These are phyloP conservation scores for Schrenkiella parvula DNA, from an alignment of 345 rosid genomes.

Conservation along the genomic window DNA sequence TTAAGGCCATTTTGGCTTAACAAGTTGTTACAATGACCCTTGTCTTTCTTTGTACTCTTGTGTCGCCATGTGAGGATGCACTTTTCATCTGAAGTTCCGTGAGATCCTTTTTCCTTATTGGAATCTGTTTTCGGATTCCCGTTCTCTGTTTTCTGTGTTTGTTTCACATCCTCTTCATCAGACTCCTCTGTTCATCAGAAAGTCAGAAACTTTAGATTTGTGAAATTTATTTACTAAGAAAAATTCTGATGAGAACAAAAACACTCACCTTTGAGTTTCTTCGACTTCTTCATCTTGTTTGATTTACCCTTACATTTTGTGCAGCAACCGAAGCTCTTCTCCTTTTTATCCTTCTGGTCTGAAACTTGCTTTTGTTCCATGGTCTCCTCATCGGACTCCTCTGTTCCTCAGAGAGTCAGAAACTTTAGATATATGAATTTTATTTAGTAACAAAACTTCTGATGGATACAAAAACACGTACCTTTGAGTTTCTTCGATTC, in stretches of 20 bases:
- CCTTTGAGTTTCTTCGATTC: slow-evolving; percentile 13
- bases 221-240: not conserved
- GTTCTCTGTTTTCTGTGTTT: not conserved
- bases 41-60: slow-evolving; percentile 22
- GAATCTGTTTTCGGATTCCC: slow-evolving; percentile 15
- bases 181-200: slow-evolving; percentile 23
- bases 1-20: not conserved
- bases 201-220: not conserved
- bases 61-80: slow-evolving; percentile 18
- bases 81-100: not conserved
- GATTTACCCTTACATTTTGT: slow-evolving; percentile 14
- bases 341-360: not conserved
- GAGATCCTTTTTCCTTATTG: not conserved
- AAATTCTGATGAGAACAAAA: not conserved
- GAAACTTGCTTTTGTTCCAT: slow-evolving; percentile 5
- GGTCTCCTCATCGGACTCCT: not conserved
- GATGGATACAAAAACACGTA: not conserved
- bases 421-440: not conserved
- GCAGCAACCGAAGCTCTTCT: slow-evolving; percentile 21
- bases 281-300: not conserved
- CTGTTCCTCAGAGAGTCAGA: slow-evolving; percentile 17
- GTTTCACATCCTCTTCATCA: not conserved
- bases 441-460: not conserved
- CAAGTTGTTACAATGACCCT: not conserved
- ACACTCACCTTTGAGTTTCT: slow-evolving; percentile 15